Conservation (phyloP, 768 basidiomycete species). For the Goffeauzyma gilvescens region DNA sequence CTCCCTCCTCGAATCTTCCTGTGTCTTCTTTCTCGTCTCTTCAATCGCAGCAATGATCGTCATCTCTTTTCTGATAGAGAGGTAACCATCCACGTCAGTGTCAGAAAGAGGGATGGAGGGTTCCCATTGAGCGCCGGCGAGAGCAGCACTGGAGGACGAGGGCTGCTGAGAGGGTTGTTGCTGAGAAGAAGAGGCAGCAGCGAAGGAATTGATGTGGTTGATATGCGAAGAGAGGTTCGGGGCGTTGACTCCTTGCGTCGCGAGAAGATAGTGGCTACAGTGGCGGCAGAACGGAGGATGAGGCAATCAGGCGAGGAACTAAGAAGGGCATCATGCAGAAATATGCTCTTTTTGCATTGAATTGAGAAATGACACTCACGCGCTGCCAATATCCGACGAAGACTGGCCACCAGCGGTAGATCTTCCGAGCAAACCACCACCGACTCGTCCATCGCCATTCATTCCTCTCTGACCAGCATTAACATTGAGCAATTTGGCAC, state of each 20-base stretch:
- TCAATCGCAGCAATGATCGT: conserved; percentile 86
- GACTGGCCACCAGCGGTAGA: conserved; percentile 43
- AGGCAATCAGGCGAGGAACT: not conserved
- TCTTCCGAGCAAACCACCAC: conserved; percentile 33
- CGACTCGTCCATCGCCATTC: conserved; percentile 12
- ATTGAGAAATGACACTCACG: not conserved
- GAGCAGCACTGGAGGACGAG: conserved; percentile 55
- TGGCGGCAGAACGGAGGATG: not conserved
- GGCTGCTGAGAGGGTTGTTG: conserved; percentile 60
- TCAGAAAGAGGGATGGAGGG: conserved; percentile 77
- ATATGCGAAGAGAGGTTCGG: conserved; percentile 69
- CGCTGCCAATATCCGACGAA: conserved; percentile 40
- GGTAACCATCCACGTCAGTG: conserved; percentile 80
- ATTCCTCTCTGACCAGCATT: conserved; percentile 15
- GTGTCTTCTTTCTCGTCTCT: conserved; percentile 52
- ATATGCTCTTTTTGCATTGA: not conserved
- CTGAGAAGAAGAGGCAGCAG: conserved; percentile 62
- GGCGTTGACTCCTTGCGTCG: conserved; percentile 82
- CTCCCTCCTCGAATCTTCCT: conserved; percentile 36
- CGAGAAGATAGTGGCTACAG: conserved; percentile 50
- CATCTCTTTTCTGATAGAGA: conserved; percentile 86
- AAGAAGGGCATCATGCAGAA: not conserved
- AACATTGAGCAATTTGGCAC: conserved; percentile 44
- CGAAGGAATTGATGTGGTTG: conserved; percentile 14
- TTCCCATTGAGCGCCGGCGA: conserved; percentile 53